Evolutionary conservation across 2,329 filamentous ascomycete species (phyloP), one percentile per base, ranked within the genome.

Genomic region (Aureobasidium sp.): DNA sequence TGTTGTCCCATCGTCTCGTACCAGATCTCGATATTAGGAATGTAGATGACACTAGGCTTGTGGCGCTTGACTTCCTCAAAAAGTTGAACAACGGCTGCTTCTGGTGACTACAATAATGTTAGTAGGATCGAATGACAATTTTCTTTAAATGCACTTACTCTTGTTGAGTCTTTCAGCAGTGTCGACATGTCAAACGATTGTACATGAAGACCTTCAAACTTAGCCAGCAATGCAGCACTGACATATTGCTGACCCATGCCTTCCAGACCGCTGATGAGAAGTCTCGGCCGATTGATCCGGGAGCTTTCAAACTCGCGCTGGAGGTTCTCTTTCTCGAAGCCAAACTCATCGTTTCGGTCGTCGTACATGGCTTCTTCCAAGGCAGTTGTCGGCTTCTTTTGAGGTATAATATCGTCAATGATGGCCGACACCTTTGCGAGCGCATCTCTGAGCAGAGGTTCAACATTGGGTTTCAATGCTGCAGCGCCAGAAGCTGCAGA

Each of bases 161-260:
- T 81, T 57, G 86, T 84, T 3, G 83, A 81, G 65, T 98, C 93
- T 54, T 86, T 88, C 55, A 95, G 77, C 54, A 98, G 76, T 14
- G 86, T 93, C 0, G 90, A 83, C 54, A 98, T 78, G 68, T 96
- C 94, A 67, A 98, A 95, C 51, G 86, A 90, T 66, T 97, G 90
- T 2, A 98, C 88, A 70, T 97, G 90, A 2, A 97, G 79, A 22
- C 90, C 89, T 70, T 98, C 93, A 52, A 98, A 85, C 64, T 95
- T 84, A 67, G 95, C 89, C 58, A 97, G 74, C 48, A 97, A 74
- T 4, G 91, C 93, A 42, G 85, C 84, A 25, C 88, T 84, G 34
- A 98, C 75, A 63, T 98, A 96, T 44, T 84, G 81, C 66, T 98
- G 94, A 0, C 94, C 93, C 91, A 97, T 97, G 8, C 93, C 93